Percentiles rank a stretch among this genome's conserved stretches.
These are phyloP conservation scores for Ceriops tagal DNA, from an alignment of 345 rosid species.

Conservation along the genomic window DNA sequence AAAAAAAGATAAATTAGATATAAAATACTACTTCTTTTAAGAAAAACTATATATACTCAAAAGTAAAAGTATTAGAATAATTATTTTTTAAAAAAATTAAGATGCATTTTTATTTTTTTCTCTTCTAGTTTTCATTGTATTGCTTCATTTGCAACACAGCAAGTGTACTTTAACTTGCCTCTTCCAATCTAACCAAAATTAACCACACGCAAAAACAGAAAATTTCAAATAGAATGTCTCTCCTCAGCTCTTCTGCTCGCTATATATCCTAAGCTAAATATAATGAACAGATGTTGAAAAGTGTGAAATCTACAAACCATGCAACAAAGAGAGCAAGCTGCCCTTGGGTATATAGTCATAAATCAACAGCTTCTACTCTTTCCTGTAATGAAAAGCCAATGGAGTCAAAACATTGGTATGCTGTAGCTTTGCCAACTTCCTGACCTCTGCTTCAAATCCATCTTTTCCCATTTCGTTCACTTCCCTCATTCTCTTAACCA, in stretches of 20 bases:
- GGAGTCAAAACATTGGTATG: conserved; percentile 61
- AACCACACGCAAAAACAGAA: too few species aligned
- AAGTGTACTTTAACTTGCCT: background rate
- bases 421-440: conserved; percentile 41
- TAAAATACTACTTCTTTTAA: too few species aligned
- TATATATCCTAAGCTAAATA: background rate
- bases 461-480: conserved; percentile 46
- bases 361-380: conserved; percentile 67
- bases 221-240: too few species aligned
- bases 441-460: conserved; percentile 53
- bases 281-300: background rate
- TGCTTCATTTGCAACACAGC: background rate
- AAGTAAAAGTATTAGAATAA: too few species aligned
- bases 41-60: too few species aligned
- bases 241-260: too few species aligned
- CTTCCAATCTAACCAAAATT: too few species aligned
- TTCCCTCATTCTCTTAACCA: conserved; percentile 69
- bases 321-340: conserved; percentile 60
- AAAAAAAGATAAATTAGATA: too few species aligned
- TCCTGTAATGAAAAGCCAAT: conserved; percentile 60
- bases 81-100: too few species aligned
- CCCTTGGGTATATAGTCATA: conserved; percentile 55
- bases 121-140: background rate
- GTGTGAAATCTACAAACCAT: conserved; percentile 35
- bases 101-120: too few species aligned